phyloP scores from a whole-genome alignment of 2,329 filamentous ascomycete species.

The Leptodontidium sp. region DNA sequence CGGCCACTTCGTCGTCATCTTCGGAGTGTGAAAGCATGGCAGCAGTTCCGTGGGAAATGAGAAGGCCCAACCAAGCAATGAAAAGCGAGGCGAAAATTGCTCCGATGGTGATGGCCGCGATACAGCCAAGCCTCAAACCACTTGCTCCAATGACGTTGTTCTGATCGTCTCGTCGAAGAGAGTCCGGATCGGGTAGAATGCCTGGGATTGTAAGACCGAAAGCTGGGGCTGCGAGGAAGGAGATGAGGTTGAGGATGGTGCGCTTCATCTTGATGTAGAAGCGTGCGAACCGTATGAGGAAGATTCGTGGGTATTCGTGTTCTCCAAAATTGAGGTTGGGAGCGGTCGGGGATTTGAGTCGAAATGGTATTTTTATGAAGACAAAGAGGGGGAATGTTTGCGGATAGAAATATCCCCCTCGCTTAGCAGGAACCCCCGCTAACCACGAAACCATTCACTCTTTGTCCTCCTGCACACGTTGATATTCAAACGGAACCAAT shows the following conservation, averaged over 20 bases:
- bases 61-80: not conserved
- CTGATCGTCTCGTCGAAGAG: not conserved
- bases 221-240: not conserved
- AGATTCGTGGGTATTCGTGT: not conserved
- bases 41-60: not conserved
- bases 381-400: not conserved
- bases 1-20: not conserved
- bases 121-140: not conserved
- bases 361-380: too few species aligned
- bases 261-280: not conserved
- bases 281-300: not conserved
- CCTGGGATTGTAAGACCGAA: not conserved
- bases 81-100: not conserved
- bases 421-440: not conserved
- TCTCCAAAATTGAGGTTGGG: not conserved
- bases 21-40: not conserved
- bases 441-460: not conserved
- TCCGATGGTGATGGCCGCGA: not conserved
- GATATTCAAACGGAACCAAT: not conserved
- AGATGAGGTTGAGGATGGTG: not conserved
- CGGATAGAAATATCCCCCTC: not conserved
- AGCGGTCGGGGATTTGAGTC: too few species aligned
- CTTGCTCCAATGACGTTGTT: not conserved
- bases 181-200: not conserved
- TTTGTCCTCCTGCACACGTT: not conserved